phyloP scores from a whole-genome alignment of 2,329 filamentous ascomycete species.

The Cryphonectria naterciae region DNA sequence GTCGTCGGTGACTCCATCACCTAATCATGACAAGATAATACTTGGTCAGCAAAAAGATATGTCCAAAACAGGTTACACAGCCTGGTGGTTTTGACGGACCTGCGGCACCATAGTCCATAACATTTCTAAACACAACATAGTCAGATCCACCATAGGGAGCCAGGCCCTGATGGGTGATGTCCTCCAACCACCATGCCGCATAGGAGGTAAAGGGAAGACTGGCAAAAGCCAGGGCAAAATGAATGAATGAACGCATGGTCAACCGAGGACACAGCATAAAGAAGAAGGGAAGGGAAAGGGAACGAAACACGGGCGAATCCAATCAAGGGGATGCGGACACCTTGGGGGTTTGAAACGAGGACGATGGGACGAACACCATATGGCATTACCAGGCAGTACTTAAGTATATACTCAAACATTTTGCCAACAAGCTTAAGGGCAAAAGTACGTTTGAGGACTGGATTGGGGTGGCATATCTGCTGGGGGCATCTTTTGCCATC shows the following conservation, averaged over 20 bases:
- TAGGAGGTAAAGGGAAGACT: constrained; percentile 35
- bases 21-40: constrained; percentile 32
- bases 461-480: constrained; percentile 1
- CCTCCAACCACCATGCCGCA: constrained; percentile 39
- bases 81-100: constrained; percentile 28
- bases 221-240: constrained; percentile 37
- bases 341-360: neutral
- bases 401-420: constrained; percentile 25
- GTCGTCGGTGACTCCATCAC: constrained; percentile 51
- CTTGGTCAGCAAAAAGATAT: neutral
- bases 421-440: neutral
- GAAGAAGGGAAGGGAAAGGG: constrained; percentile 7
- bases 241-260: constrained; percentile 36
- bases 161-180: constrained; percentile 45
- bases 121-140: constrained; percentile 53
- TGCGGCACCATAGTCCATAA: constrained; percentile 51
- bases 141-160: constrained; percentile 46
- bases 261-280: constrained; percentile 6
- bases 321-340: constrained; percentile 3
- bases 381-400: constrained; percentile 21
- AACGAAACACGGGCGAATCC: constrained; percentile 18
- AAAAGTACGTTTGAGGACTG: neutral
- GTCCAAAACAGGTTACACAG: neutral
- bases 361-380: constrained; percentile 24
- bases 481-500: constrained; percentile 18